Base-by-base conservation (phyloP, 106 monocot genomes). In the Acanthochlamys bracteata region DNA sequence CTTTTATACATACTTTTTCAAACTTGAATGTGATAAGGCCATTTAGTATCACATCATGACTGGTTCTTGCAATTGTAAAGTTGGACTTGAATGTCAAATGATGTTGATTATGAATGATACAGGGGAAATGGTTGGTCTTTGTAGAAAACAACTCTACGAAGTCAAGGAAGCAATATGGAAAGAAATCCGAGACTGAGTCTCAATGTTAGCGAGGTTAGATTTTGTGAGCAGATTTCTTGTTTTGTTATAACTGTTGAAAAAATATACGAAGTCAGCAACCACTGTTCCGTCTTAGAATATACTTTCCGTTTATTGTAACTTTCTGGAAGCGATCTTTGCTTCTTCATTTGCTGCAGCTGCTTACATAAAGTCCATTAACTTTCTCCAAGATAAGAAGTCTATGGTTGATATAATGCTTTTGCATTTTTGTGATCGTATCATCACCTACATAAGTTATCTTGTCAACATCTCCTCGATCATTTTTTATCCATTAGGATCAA, bases 281-380 rank as follows among this genome's bases (percentile, higher is more conserved):
- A 33, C 33, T 33, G 6, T 49, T n/a, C n/a, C n/a, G 49, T 12
- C 49, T 49, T 17, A 10, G 10, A 49, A 49, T 49, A 33, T 33
- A 3, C 6, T 33, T 6, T 49, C 9, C 10, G 15, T 49, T 49
- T 49, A 2, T 14, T 49, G 17, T 49, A 49, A 49, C 49, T 59
- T 58, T 57, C 68, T 90, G 94, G 94, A 94, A 65, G 94, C 90
- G 74, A 94, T 94, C 20, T 95, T 95, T 80, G 95, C 95, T 11
- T 95, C 95, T 11, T 96, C 96, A 24, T 96, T 96, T 69, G 90
- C 96, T 46, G 96, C 90, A 7, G 90, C 96, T 25, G 96, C 90
- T 25, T 96, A 96, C 67, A 78, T 96, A 71, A 83, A 82, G 69
- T 96, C 96, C 1, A 85, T 96, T 41, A 70, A 91, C 61, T 96